Base-by-base conservation (phyloP, 2,329 filamentous ascomycete genomes). In the Fusarium sp. region DNA sequence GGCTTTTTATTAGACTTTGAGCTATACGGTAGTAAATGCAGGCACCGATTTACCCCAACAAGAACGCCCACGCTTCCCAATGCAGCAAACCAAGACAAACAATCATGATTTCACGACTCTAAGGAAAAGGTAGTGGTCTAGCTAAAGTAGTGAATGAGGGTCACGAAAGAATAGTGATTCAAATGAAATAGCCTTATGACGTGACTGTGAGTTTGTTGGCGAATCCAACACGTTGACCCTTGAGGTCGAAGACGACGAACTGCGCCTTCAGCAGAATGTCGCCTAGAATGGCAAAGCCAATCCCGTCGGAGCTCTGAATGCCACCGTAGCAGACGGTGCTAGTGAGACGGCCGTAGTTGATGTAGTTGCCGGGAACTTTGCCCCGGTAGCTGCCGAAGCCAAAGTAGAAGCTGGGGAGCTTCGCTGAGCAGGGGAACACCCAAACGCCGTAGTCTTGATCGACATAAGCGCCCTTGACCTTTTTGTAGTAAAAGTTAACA, bases 401-500 rank as follows among this genome's bases (percentile, higher is more conserved):
- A 68, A 84, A 80, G 36, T 67, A 73, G 45, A 83, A 84, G 56
- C 83, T 79, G 4, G 83, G 88, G 83, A 92, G 66, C 76, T 75
- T 79, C 7, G 86, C 76, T 35, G 76, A 76, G 85, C 91, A 93
- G 20, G 86, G 85, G 79, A 91, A 89, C 22, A 86, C 80, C 79
- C 89, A 91, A 59, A 90, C 89, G 57, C 89, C 91, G 48, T 84
- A 65, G 4, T 75, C 72, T 22, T 69, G 31, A 76, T 85, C 82
- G 72, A 88, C 78, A 50, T 81, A 72, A 1, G 91, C 85, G 7
- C 88, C 86, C 13, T 76, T 61, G 67, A 93, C 86, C 68, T 88
- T 78, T 41, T 79, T 78, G 83, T 92, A 93, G 85, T 92, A 93
- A 45, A 83, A 85, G 2, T 81, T 74, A 71, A 89, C 86, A 66